Percentiles rank a stretch among this genome's conserved stretches.
These are phyloP conservation scores for Coemansia sp. DNA, from an alignment of 192 early-diverging fungal genomes.

Conservation along the genomic window DNA sequence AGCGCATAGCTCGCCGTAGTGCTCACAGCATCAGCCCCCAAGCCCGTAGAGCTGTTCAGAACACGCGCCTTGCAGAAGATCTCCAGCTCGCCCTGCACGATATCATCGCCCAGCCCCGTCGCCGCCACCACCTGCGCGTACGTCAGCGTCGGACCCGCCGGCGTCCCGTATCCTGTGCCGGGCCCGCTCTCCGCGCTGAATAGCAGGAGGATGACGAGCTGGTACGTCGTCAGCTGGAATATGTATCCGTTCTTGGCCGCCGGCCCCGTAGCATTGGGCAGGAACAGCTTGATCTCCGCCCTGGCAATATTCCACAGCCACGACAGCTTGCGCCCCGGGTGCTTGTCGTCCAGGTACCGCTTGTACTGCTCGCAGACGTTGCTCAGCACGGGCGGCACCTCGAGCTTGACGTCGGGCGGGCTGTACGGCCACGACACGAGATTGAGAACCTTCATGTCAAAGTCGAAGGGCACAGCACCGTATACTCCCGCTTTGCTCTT, in stretches of 20 bases:
- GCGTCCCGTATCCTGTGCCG: conserved; percentile 59
- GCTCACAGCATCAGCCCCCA: conserved; percentile 10
- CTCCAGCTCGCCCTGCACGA: conserved; percentile 66
- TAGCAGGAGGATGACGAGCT: conserved; percentile 91
- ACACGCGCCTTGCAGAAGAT: conserved; percentile 86
- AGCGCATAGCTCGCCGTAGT: conserved; percentile 61
- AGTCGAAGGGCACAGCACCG: conserved; percentile 60
- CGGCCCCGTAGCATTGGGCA: conserved; percentile 71
- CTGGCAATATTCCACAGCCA: conserved; percentile 93
- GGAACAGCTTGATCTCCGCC: conserved; percentile 92
- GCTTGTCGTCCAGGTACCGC: conserved; percentile 85
- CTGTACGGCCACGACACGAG: conserved; percentile 90
- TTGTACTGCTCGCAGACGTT: conserved; percentile 85
- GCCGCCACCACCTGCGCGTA: conserved; percentile 72
- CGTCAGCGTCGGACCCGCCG: conserved; percentile 50
- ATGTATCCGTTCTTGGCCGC: conserved; percentile 63
- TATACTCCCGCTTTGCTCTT: conserved; percentile 56
- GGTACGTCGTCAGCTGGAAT: conserved; percentile 77
- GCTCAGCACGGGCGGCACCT: conserved; percentile 86
- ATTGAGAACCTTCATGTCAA: conserved; percentile 83
- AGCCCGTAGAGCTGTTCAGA: conserved; percentile 33
- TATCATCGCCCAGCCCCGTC: conserved; percentile 73
- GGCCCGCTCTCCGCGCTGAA: conserved; percentile 69
- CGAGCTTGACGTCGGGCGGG: conserved; percentile 74
- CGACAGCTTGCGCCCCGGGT: conserved; percentile 87